Conservation (phyloP, 1,284 basidiomycete species). For the Vanrija sp. region DNA sequence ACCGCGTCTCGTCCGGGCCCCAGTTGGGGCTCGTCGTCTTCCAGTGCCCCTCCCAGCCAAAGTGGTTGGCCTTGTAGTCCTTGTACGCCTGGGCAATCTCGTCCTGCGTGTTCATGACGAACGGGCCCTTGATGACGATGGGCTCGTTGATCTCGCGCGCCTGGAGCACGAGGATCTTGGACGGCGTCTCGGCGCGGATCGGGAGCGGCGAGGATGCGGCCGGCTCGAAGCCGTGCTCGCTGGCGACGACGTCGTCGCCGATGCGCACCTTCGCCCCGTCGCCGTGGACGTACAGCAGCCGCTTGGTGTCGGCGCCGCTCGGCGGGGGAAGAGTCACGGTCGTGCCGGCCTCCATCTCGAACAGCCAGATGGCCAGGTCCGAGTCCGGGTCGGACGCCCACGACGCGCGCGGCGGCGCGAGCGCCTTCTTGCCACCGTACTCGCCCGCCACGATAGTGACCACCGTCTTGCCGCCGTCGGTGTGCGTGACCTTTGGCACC, state of each 20-base stretch:
- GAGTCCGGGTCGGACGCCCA: constrained; percentile 2
- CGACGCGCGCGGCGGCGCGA: constrained; percentile 1
- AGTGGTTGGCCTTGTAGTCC: constrained; percentile 15
- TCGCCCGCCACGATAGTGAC: constrained; percentile 11
- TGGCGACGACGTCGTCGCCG: background rate
- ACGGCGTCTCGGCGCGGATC: background rate
- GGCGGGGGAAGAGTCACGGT: constrained; percentile 5
- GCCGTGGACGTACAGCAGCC: constrained; percentile 15
- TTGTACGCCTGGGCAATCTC: constrained; percentile 9
- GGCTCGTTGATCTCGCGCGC: constrained; percentile 12
- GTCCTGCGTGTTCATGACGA: constrained; percentile 16
- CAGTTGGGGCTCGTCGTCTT: background rate
- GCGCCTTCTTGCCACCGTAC: background rate
- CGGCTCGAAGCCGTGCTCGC: constrained; percentile 5
- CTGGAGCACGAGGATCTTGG: constrained; percentile 14
- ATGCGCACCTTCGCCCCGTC: constrained; percentile 1
- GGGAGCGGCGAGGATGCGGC: background rate
- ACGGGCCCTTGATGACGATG: constrained; percentile 12
- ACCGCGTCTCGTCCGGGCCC: background rate
- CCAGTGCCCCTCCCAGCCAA: constrained; percentile 9
- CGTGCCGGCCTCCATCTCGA: constrained; percentile 9
- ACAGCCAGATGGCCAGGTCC: constrained; percentile 13
- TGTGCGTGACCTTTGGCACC: constrained; percentile 5
- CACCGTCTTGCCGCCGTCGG: background rate
- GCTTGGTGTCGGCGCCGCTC: background rate